Conservation (phyloP, 2,329 filamentous ascomycete genomes). For the Knoxdaviesia capensis region DNA sequence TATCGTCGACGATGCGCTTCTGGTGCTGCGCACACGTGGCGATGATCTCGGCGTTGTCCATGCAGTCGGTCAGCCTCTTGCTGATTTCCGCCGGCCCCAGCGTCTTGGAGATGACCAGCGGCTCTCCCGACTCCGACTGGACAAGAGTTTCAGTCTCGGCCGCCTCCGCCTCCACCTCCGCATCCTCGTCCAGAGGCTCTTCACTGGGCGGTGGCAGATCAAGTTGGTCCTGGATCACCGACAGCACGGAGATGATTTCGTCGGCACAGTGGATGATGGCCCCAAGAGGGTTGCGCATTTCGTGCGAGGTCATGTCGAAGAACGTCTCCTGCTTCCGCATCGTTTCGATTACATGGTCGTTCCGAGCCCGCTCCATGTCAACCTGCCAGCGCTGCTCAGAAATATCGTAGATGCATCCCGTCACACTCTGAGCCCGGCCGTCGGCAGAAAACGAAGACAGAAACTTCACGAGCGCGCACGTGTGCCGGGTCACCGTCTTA, state of each 20-base stretch:
- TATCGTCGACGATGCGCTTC: constrained; percentile 59
- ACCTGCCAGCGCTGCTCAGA: constrained; percentile 29
- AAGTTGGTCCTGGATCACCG: neutral
- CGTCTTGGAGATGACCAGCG: neutral
- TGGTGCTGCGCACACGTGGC: constrained; percentile 62
- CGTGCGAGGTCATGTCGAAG: constrained; percentile 56
- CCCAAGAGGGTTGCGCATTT: constrained; percentile 54
- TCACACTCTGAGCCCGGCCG: constrained; percentile 4
- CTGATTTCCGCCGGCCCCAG: constrained; percentile 14
- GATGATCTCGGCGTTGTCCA: constrained; percentile 61
- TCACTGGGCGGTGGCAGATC: neutral
- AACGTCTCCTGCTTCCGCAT: constrained; percentile 61
- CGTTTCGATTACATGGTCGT: constrained; percentile 35
- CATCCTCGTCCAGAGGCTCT: neutral
- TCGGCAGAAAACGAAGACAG: no score
- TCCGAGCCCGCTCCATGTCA: constrained; percentile 26
- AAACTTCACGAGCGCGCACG: constrained; percentile 3
- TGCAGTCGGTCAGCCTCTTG: constrained; percentile 33
- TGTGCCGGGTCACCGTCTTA: constrained; percentile 9
- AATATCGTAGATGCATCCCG: constrained; percentile 27
- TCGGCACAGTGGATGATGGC: constrained; percentile 59
- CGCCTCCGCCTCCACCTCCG: neutral
- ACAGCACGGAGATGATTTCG: constrained; percentile 36
- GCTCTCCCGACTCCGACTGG: constrained; percentile 3
- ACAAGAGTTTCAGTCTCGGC: neutral